A percentile compares a stretch with the other conserved stretches of the same genome.
phyloP scores from a whole-genome alignment of 2,329 filamentous ascomycete genomes.

The Lithohypha guttulata region DNA sequence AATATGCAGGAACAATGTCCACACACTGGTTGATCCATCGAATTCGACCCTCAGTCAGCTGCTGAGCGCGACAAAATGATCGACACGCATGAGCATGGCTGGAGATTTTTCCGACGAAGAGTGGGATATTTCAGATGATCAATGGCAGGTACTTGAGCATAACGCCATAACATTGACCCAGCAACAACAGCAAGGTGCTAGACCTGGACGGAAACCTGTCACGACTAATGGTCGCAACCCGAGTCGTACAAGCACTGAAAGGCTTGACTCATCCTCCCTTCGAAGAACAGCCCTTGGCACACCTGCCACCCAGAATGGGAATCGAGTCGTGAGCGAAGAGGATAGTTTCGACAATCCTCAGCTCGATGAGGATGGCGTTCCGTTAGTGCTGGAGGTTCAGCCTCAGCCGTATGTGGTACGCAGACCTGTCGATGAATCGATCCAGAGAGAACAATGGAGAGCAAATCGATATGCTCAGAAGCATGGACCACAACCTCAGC shows the following conservation, averaged over 20 bases:
- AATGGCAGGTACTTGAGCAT: constrained; percentile 35
- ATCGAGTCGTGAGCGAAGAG: constrained; percentile 24
- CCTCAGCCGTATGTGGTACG: constrained; percentile 11
- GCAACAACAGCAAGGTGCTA: constrained; percentile 10
- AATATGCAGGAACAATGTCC: too few relatives aligned
- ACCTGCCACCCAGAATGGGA: neutral
- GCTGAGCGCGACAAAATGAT: neutral
- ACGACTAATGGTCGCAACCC: neutral
- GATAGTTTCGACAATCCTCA: constrained; percentile 31
- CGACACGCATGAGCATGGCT: constrained; percentile 6
- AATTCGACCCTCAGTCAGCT: neutral
- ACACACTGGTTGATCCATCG: too few relatives aligned
- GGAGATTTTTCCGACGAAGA: constrained; percentile 33
- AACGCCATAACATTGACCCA: constrained; percentile 36
- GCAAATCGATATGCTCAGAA: constrained; percentile 19
- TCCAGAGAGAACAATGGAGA: constrained; percentile 21
- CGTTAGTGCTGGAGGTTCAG: constrained; percentile 21
- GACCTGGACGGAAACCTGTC: neutral
- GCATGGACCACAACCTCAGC: constrained; percentile 6
- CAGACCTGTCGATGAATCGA: constrained; percentile 14
- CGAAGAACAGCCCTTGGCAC: neutral
- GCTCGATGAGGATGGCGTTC: constrained; percentile 28
- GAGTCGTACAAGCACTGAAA: constrained; percentile 6
- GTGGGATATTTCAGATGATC: constrained; percentile 31
- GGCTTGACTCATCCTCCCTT: constrained; percentile 1